Percentiles rank a stretch among this genome's conserved stretches.
Evolutionary conservation across 164 flowering plant species (phyloP).

Genomic region (Sextonia rubra): DNA sequence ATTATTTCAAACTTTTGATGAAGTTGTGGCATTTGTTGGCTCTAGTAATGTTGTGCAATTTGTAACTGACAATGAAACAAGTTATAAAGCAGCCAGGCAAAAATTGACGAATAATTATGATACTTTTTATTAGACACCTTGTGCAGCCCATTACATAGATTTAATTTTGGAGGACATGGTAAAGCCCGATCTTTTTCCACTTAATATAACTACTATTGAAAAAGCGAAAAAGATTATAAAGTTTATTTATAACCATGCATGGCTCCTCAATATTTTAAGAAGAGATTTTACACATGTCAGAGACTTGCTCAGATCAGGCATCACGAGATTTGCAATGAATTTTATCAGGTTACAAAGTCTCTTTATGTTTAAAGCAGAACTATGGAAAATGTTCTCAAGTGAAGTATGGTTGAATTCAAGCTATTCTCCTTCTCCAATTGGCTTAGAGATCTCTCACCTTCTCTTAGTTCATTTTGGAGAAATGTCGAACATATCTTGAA

Average conservation of each 20-base stretch:
- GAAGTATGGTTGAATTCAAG: neutral
- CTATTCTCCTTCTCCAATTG: neutral
- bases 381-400: neutral
- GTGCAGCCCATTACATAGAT: neutral
- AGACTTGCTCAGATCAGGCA: neutral
- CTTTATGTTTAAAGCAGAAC: neutral
- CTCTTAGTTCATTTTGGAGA: neutral
- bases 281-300: neutral
- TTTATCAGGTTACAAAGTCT: neutral
- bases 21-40: neutral
- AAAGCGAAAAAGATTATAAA: neutral
- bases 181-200: neutral
- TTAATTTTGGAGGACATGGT: neutral
- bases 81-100: neutral
- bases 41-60: neutral
- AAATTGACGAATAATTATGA: neutral
- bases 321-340: neutral
- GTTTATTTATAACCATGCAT: neutral
- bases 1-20: too few relatives aligned
- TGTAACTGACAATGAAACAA: neutral
- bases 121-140: neutral
- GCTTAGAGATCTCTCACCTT: neutral
- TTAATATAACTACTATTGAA: too few relatives aligned
- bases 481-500: neutral
- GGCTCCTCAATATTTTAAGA: neutral